Evolutionary conservation across 495 filamentous ascomycete species (phyloP).

Genomic region (Neurospora discreta): DNA sequence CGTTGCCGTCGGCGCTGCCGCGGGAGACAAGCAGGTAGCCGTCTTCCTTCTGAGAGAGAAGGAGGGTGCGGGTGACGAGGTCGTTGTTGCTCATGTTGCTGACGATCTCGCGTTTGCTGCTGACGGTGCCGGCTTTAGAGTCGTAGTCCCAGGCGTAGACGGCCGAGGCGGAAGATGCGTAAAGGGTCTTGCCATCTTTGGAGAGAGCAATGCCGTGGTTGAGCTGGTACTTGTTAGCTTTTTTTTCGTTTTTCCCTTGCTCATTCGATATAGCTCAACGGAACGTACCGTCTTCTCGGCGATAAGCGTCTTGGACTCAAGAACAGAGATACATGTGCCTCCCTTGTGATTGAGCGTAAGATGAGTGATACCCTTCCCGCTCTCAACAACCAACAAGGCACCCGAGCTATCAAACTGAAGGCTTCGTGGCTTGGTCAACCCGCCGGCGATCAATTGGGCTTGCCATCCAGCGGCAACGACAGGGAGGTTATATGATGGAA

Average conservation of each 20-base stretch:
- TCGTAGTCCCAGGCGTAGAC: slow-evolving; percentile 52
- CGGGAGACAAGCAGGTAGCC: slow-evolving; percentile 43
- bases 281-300: slow-evolving; percentile 27
- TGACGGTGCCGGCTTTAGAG: slow-evolving; percentile 26
- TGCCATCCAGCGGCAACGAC: slow-evolving; percentile 44
- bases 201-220: slow-evolving; percentile 56
- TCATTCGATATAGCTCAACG: not conserved
- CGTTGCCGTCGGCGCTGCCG: slow-evolving; percentile 45
- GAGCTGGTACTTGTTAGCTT: slow-evolving; percentile 24
- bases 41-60: slow-evolving; percentile 32
- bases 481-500: slow-evolving; percentile 36
- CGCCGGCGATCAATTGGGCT: slow-evolving; percentile 41
- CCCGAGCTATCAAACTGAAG: slow-evolving; percentile 47
- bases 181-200: slow-evolving; percentile 46
- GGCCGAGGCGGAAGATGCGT: slow-evolving; percentile 43
- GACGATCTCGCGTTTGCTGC: slow-evolving; percentile 33
- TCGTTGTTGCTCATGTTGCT: slow-evolving; percentile 46
- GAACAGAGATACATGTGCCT: slow-evolving; percentile 37
- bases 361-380: slow-evolving; percentile 38
- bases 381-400: slow-evolving; percentile 46
- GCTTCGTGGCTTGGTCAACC: slow-evolving; percentile 42
- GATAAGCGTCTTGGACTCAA: slow-evolving; percentile 27
- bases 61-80: slow-evolving; percentile 49
- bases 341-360: slow-evolving; percentile 39
- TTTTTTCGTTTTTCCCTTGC: not conserved